Evolutionary conservation across 192 early-diverging fungal genomes (phyloP).

Genomic region (Thamnidium elegans): DNA sequence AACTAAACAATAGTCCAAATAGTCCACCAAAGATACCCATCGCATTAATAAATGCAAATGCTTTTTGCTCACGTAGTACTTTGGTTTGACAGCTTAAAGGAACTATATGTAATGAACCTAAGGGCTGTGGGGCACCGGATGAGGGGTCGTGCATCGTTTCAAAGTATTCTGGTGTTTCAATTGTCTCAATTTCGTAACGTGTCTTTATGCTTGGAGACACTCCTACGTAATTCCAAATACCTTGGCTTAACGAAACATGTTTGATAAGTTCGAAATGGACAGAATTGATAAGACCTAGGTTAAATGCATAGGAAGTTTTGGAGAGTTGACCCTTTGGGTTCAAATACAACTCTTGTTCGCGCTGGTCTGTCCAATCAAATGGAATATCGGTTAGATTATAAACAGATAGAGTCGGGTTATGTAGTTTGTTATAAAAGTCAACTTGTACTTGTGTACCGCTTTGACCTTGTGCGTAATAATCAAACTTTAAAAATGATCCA

Average conservation of each 20-base stretch:
- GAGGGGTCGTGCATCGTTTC: neutral
- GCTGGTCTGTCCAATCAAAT: neutral
- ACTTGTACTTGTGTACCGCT: constrained; percentile 1
- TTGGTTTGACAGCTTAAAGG: neutral
- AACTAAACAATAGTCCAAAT: constrained; percentile 20
- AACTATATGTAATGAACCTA: neutral
- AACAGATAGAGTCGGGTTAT: neutral
- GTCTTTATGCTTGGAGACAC: neutral
- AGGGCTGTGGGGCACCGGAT: neutral
- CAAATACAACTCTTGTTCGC: too few relatives aligned
- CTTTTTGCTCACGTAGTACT: constrained; percentile 15
- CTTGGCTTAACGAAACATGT: neutral
- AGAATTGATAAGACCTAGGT: neutral
- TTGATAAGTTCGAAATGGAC: neutral
- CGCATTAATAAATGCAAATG: constrained; percentile 25
- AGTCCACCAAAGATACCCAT: constrained; percentile 33
- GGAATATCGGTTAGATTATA: too few relatives aligned
- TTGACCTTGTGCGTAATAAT: neutral
- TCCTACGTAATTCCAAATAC: constrained; percentile 2
- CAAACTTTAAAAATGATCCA: constrained; percentile 2
- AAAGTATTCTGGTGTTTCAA: neutral
- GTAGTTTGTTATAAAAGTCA: neutral
- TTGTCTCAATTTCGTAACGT: constrained; percentile 1
- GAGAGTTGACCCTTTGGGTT: too few relatives aligned
- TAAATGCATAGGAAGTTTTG: too few relatives aligned